Conservation (phyloP, 2,329 filamentous ascomycete species). For the Juglanconis sp. region DNA sequence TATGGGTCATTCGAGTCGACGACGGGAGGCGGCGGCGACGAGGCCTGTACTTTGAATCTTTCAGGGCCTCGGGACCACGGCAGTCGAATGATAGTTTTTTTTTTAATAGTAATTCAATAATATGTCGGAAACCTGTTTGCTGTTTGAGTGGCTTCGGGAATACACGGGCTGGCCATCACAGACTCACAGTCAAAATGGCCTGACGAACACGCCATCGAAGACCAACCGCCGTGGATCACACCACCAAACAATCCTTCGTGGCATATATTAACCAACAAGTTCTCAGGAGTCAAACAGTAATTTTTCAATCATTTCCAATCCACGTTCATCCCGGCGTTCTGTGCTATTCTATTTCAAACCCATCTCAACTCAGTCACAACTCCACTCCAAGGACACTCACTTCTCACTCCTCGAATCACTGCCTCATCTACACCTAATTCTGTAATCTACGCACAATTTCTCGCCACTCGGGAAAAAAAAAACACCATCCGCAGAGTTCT, state of each 20-base stretch:
- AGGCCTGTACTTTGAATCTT: no score
- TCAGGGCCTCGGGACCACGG: no score
- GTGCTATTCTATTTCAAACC: neutral
- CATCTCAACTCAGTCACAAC: neutral
- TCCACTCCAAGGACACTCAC: neutral
- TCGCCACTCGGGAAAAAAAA: no score
- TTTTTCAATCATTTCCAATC: neutral
- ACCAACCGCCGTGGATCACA: neutral
- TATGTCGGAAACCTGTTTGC: neutral
- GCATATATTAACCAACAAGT: neutral
- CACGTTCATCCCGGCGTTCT: neutral
- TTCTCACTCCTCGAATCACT: neutral
- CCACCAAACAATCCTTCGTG: neutral
- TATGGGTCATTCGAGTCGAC: no score
- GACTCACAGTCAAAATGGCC: neutral
- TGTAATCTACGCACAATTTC: slow-evolving; percentile 19
- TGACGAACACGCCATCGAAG: slow-evolving; percentile 4
- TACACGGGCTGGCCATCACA: neutral
- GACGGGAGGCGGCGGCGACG: no score
- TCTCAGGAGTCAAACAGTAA: neutral
- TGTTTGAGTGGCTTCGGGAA: neutral
- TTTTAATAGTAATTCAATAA: no score
- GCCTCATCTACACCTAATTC: slow-evolving; percentile 1
- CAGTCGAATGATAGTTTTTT: no score
- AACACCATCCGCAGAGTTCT: neutral